Conservation (phyloP, 2,329 filamentous ascomycete species). For the Paecilomyces fulvus region DNA sequence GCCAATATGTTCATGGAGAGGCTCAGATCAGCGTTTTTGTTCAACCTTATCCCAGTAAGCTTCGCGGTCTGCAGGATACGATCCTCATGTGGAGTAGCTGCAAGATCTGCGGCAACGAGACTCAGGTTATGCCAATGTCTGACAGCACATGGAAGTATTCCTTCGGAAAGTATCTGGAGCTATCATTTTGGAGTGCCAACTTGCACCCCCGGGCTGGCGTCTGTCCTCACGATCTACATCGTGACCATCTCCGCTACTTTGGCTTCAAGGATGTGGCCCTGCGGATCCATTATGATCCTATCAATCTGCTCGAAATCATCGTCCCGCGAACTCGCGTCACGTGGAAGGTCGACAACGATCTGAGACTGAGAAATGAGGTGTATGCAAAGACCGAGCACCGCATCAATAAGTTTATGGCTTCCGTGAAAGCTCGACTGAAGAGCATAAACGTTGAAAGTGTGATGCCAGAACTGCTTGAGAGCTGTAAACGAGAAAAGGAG, state of each 20-base stretch:
- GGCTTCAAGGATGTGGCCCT: constrained; percentile 78
- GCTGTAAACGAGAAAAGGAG: constrained; percentile 75
- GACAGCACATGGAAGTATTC: constrained; percentile 96
- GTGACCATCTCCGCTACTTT: constrained; percentile 88
- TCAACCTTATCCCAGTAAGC: constrained; percentile 61
- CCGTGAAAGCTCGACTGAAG: constrained; percentile 73
- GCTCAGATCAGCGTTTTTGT: constrained; percentile 88
- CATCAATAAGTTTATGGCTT: constrained; percentile 77
- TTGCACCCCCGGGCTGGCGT: constrained; percentile 64
- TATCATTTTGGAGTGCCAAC: constrained; percentile 90
- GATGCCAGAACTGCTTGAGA: constrained; percentile 73
- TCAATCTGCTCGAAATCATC: constrained; percentile 88
- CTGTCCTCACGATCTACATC: constrained; percentile 87
- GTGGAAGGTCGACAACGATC: constrained; percentile 94
- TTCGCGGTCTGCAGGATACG: constrained; percentile 58
- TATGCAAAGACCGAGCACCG: constrained; percentile 73
- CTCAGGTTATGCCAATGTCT: constrained; percentile 83
- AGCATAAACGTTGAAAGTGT: constrained; percentile 90
- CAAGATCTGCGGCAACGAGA: constrained; percentile 84
- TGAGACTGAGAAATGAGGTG: constrained; percentile 86
- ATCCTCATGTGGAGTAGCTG: constrained; percentile 98
- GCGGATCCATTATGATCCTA: constrained; percentile 83
- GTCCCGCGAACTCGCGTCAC: constrained; percentile 84
- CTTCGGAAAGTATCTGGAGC: constrained; percentile 94
- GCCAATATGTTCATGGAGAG: constrained; percentile 94